Evolutionary conservation across 2,329 filamentous ascomycete genomes (phyloP).

Genomic region (Colletotrichum paranaense): DNA sequence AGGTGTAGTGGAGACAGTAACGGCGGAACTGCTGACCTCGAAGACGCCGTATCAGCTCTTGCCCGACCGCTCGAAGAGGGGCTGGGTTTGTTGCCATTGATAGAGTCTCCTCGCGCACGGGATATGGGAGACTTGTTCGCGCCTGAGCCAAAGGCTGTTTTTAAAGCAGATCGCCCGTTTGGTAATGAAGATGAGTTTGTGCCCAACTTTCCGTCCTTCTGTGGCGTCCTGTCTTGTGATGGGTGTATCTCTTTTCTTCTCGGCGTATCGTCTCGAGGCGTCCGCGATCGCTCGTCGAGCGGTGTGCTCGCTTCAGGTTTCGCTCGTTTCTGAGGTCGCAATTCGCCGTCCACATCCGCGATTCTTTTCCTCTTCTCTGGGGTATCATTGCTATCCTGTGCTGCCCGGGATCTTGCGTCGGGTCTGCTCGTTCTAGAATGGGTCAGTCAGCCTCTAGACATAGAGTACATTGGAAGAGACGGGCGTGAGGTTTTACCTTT

Average conservation of each 20-base stretch:
- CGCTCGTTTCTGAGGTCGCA: conserved; percentile 58
- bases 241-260: conserved; percentile 43
- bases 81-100: conserved; percentile 55
- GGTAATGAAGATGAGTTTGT: conserved; percentile 43
- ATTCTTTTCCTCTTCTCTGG: conserved; percentile 60
- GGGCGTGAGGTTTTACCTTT: conserved; percentile 41
- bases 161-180: conserved; percentile 51
- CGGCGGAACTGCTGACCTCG: conserved; percentile 59
- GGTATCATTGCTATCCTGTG: conserved; percentile 36
- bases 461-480: background rate
- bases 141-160: conserved; percentile 40
- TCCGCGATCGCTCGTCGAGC: conserved; percentile 46
- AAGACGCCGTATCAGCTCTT: conserved; percentile 49
- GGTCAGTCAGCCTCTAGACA: conserved; percentile 1
- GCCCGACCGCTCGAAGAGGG: conserved; percentile 47
- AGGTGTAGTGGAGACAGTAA: conserved; percentile 65
- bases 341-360: conserved; percentile 56
- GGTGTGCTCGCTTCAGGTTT: conserved; percentile 51
- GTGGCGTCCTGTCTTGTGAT: conserved; percentile 42
- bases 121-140: conserved; percentile 49
- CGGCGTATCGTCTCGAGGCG: conserved; percentile 48
- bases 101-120: conserved; percentile 52
- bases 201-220: conserved; percentile 42
- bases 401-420: conserved; percentile 11
- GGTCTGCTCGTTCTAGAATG: conserved; percentile 13